phyloP scores from a whole-genome alignment of 768 basidiomycete genomes.

The Hericium alpestre region DNA sequence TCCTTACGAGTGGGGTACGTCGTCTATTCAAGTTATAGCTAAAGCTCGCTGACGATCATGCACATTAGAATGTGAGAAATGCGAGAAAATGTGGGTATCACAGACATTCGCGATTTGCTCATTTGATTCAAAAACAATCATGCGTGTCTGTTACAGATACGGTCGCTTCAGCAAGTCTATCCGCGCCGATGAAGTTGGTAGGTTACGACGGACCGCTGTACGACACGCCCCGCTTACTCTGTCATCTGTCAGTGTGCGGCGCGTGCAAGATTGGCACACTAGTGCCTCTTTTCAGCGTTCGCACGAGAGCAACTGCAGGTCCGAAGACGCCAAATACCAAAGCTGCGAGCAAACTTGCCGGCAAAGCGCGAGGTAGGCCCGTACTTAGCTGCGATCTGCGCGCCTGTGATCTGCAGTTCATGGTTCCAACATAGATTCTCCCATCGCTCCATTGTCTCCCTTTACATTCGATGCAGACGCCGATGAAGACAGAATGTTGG shows the following conservation, averaged over 20 bases:
- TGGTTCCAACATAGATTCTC: background rate
- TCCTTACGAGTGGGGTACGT: conserved; percentile 65
- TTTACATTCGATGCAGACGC: background rate
- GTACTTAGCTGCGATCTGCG: background rate
- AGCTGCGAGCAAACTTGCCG: conserved; percentile 7
- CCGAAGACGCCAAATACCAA: background rate
- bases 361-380: conserved; percentile 1
- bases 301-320: conserved; percentile 1
- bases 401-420: too few species aligned
- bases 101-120: background rate
- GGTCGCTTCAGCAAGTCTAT: conserved; percentile 71
- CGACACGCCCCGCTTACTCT: background rate
- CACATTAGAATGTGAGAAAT: conserved; percentile 48
- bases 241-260: conserved; percentile 43
- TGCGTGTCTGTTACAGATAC: conserved; percentile 33
- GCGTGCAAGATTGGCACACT: conserved; percentile 52
- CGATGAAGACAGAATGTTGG: background rate
- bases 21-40: background rate
- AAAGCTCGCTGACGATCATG: background rate
- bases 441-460: background rate
- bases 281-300: conserved; percentile 39
- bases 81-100: conserved; percentile 45
- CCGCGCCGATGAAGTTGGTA: conserved; percentile 51
- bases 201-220: conserved; percentile 16
- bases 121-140: background rate